Base-by-base conservation (phyloP, 768 basidiomycete genomes). In the Mycena amicta region DNA sequence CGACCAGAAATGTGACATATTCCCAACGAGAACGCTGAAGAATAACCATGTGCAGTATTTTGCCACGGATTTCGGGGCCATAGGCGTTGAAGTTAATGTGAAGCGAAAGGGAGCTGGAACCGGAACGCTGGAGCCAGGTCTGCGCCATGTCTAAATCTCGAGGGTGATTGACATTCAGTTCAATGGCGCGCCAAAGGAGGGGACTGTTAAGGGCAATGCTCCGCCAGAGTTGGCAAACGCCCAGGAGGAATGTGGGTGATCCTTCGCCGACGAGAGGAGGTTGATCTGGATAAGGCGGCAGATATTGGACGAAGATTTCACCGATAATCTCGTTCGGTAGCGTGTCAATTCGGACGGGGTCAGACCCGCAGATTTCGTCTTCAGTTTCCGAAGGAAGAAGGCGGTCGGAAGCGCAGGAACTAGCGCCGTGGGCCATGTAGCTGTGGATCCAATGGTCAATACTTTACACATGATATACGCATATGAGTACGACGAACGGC, bases 301-400 rank as follows among this genome's bases (percentile, higher is more conserved):
- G 30, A 37, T 30, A 41, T n/a, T 41, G 31, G 3, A 29, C 15
- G 39, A 53, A 53, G 40, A 53, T 53, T 53, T 53, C 52, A 16
- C 33, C n/a, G 5, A 27, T 25, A 26, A 53, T 53, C 40, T 53
- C 52, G 52, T n/a, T 37, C 4, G 52, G 52, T 12, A 53, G 12
- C 52, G 52, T n/a, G n/a, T n/a, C n/a, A n/a, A n/a, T n/a, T n/a
- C n/a, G n/a, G n/a, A n/a, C n/a, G n/a, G n/a, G n/a, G n/a, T n/a
- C n/a, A n/a, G n/a, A n/a, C n/a, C n/a, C n/a, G n/a, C n/a, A n/a
- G n/a, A n/a, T n/a, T n/a, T n/a, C n/a, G n/a, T n/a, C n/a, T n/a
- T n/a, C n/a, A n/a, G n/a, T n/a, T n/a, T n/a, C n/a, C n/a, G n/a
- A n/a, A n/a, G n/a, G n/a, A n/a, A n/a, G n/a, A n/a, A n/a, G n/a